Evolutionary conservation across 371 early-diverging fungal genomes (phyloP).

Genomic region (Smittium culicis): DNA sequence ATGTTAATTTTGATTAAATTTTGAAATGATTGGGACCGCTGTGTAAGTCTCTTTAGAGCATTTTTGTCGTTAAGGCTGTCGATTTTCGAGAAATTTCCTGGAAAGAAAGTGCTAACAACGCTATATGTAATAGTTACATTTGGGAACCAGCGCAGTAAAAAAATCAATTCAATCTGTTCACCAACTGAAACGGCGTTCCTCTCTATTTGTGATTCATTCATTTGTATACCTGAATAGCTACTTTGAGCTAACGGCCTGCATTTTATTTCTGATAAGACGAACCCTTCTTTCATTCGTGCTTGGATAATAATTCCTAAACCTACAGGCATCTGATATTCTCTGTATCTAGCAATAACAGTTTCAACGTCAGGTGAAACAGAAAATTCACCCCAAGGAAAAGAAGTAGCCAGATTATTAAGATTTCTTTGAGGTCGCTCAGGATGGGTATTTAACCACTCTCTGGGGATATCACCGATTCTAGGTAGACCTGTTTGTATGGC

Average conservation of each 20-base stretch:
- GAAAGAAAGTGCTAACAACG: slow-evolving; percentile 33
- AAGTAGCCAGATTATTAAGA: slow-evolving; percentile 40
- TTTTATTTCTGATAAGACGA: slow-evolving; percentile 44
- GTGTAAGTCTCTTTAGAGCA: neutral
- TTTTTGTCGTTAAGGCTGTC: neutral
- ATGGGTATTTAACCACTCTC: slow-evolving; percentile 32
- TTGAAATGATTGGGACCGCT: slow-evolving; percentile 7
- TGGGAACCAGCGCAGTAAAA: slow-evolving; percentile 67
- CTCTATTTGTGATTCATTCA: slow-evolving; percentile 6
- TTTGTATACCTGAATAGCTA: slow-evolving; percentile 18
- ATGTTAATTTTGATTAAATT: slow-evolving; percentile 29
- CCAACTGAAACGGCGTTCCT: neutral
- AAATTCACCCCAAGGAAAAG: slow-evolving; percentile 78
- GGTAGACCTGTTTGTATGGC: slow-evolving; percentile 29
- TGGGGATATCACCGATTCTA: slow-evolving; percentile 42
- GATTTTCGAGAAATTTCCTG: neutral
- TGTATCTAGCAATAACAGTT: slow-evolving; percentile 54
- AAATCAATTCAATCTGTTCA: slow-evolving; percentile 43
- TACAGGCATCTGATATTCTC: slow-evolving; percentile 52
- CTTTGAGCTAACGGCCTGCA: slow-evolving; percentile 19
- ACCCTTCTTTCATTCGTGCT: slow-evolving; percentile 72
- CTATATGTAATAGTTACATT: slow-evolving; percentile 76
- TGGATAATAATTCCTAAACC: slow-evolving; percentile 51
- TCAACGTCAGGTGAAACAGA: slow-evolving; percentile 61
- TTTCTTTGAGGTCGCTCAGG: slow-evolving; percentile 34